A percentile compares a stretch with the other conserved stretches of the same genome.
Conservation (phyloP, 495 filamentous ascomycete species). For the Aspergillus haitiensis region DNA sequence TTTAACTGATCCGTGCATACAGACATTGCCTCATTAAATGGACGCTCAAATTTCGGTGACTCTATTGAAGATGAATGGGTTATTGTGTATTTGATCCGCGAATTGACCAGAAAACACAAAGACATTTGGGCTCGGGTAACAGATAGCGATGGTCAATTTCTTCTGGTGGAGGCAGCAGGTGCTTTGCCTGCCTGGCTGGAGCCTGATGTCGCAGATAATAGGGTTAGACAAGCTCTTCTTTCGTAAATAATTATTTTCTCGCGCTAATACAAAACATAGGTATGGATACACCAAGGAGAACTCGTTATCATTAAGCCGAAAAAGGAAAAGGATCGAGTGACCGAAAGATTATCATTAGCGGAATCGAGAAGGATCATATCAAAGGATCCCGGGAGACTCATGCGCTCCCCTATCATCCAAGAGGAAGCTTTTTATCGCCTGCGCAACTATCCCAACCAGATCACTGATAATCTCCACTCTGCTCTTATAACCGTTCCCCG, state of each 20-base stretch:
- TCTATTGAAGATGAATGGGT: slow-evolving; percentile 97
- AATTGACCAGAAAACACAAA: slow-evolving; percentile 69
- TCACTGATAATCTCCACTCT: slow-evolving; percentile 68
- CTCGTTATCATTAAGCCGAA: slow-evolving; percentile 71
- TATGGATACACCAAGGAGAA: slow-evolving; percentile 75
- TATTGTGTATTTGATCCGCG: slow-evolving; percentile 85
- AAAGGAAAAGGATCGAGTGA: slow-evolving; percentile 35
- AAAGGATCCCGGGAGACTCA: slow-evolving; percentile 50
- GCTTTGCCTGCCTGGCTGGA: slow-evolving; percentile 86
- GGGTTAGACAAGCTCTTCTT: slow-evolving; percentile 49
- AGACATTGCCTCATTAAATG: slow-evolving; percentile 57
- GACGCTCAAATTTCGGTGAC: slow-evolving; percentile 83
- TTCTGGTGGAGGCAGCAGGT: slow-evolving; percentile 91
- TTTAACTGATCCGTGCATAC: slow-evolving; percentile 13
- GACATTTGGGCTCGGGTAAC: slow-evolving; percentile 78
- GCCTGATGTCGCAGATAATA: slow-evolving; percentile 83
- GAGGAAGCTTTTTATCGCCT: slow-evolving; percentile 88
- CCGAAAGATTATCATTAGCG: slow-evolving; percentile 53
- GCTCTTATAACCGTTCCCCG: slow-evolving; percentile 72
- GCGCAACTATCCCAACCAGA: slow-evolving; percentile 75
- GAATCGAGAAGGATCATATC: slow-evolving; percentile 62
- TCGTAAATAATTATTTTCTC: neutral
- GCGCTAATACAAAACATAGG: slow-evolving; percentile 34
- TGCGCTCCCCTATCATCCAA: slow-evolving; percentile 71
- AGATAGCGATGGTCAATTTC: slow-evolving; percentile 92